Evolutionary conservation across 306 rosid species (phyloP).

Genomic region (Gynostemma pentaphyllum): DNA sequence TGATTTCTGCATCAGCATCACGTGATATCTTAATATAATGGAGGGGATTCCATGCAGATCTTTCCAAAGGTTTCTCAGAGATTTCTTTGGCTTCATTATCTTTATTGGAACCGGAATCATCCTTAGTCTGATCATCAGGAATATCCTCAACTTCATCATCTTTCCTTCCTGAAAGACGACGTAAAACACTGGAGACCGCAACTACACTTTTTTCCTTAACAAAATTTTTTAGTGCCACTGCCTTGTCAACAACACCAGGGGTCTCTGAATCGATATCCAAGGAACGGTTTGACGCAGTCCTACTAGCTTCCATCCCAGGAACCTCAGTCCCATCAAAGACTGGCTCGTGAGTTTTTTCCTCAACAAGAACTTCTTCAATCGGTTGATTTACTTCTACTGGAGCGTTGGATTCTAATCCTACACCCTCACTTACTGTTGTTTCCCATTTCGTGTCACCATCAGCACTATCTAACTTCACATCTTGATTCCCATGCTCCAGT

Average conservation of each 20-base stretch:
- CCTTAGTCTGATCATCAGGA: slow-evolving; percentile 24
- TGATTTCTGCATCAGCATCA: slow-evolving; percentile 30
- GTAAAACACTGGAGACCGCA: slow-evolving; percentile 60
- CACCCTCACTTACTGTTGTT: slow-evolving; percentile 12
- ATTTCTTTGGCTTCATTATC: slow-evolving; percentile 26
- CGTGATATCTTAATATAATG: slow-evolving; percentile 42
- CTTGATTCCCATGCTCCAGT: not conserved
- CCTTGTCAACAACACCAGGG: slow-evolving; percentile 67
- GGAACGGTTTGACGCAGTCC: slow-evolving; percentile 33
- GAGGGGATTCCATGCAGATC: slow-evolving; percentile 60
- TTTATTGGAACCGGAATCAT: slow-evolving; percentile 25
- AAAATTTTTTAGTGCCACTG: slow-evolving; percentile 58
- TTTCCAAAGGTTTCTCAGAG: slow-evolving; percentile 45
- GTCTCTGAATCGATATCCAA: slow-evolving; percentile 37
- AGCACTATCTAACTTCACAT: not conserved
- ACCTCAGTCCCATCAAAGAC: slow-evolving; percentile 75
- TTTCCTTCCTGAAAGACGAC: slow-evolving; percentile 62
- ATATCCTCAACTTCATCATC: slow-evolving; percentile 26
- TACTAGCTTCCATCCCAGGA: slow-evolving; percentile 54
- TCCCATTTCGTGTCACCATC: not conserved
- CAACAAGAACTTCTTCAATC: slow-evolving; percentile 29
- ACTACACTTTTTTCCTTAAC: slow-evolving; percentile 55
- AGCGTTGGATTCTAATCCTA: slow-evolving; percentile 17
- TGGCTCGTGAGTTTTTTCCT: slow-evolving; percentile 56
- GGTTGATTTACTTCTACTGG: slow-evolving; percentile 16